Evolutionary conservation across 2,329 filamentous ascomycete genomes (phyloP).

Genomic region (Arachnomyces sp.): DNA sequence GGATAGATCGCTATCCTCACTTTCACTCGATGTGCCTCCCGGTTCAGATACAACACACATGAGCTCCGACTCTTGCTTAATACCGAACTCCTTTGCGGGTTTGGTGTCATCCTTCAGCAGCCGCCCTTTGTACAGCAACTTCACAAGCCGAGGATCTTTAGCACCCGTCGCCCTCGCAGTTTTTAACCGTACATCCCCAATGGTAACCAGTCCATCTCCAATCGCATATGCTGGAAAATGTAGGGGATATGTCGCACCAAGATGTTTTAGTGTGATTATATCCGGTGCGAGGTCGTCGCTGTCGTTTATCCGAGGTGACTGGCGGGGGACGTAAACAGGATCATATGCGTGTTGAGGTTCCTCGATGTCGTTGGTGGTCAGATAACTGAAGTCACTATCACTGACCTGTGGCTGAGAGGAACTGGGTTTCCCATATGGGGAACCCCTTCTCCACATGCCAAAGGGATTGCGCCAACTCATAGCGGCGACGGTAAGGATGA

Average conservation of each 20-base stretch:
- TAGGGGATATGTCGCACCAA: slow-evolving; percentile 34
- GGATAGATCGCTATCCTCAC: slow-evolving; percentile 13
- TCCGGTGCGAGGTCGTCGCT: slow-evolving; percentile 33
- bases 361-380: slow-evolving; percentile 29
- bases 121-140: slow-evolving; percentile 41
- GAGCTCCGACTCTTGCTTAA: slow-evolving; percentile 43
- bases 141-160: slow-evolving; percentile 30
- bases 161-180: slow-evolving; percentile 33
- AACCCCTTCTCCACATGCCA: slow-evolving; percentile 26
- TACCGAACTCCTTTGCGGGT: slow-evolving; percentile 35
- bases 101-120: slow-evolving; percentile 34
- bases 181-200: slow-evolving; percentile 33
- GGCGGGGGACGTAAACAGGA: slow-evolving; percentile 2
- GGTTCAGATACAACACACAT: slow-evolving; percentile 39
- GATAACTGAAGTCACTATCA: slow-evolving; percentile 33
- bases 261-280: slow-evolving; percentile 37
- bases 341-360: slow-evolving; percentile 6
- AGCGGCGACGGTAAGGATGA: slow-evolving; percentile 22
- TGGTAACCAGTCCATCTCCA: slow-evolving; percentile 36
- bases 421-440: slow-evolving; percentile 20
- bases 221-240: slow-evolving; percentile 42
- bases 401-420: slow-evolving; percentile 26
- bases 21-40: slow-evolving; percentile 25
- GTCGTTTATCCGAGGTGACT: slow-evolving; percentile 7
- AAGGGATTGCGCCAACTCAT: slow-evolving; percentile 29